A percentile compares a stretch with the other conserved stretches of the same genome.
Evolutionary conservation across 768 basidiomycete species (phyloP).

Genomic region (Symmetrospora coprosmae): DNA sequence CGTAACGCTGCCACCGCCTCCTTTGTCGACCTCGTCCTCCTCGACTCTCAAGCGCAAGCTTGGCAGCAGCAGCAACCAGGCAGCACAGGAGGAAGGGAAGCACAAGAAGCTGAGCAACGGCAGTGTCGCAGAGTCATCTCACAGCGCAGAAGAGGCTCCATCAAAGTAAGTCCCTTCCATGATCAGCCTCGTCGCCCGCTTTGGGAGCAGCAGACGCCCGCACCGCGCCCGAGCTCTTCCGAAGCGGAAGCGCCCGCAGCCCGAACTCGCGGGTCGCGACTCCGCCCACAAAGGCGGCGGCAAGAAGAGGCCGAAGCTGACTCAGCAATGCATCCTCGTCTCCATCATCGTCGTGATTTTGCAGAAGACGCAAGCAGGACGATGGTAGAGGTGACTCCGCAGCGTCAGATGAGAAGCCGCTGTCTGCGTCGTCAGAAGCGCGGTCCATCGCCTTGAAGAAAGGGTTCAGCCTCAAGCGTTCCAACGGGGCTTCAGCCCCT

Average conservation of each 20-base stretch:
- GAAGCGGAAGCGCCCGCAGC: background rate
- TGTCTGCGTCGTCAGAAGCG: background rate
- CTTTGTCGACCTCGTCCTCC: background rate
- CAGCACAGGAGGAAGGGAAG: background rate
- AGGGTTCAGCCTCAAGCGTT: background rate
- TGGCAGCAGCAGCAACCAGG: background rate
- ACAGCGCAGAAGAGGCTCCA: too few species aligned
- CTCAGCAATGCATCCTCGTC: background rate
- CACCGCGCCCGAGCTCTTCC: background rate
- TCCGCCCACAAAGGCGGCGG: background rate
- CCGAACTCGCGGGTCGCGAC: background rate
- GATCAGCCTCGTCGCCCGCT: background rate
- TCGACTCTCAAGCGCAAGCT: background rate
- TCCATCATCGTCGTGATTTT: background rate
- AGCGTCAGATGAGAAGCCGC: background rate
- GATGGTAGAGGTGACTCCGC: background rate
- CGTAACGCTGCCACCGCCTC: too few species aligned
- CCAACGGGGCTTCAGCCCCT: background rate
- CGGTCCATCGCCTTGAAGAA: background rate
- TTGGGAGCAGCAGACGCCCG: background rate
- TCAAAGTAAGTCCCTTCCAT: too few species aligned
- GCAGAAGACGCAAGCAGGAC: background rate
- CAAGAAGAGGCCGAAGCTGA: too few species aligned
- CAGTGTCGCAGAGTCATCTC: too few species aligned
- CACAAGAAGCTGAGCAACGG: too few species aligned